Base-by-base conservation (phyloP, 306 rosid genomes). In the Sophora flavescens region DNA sequence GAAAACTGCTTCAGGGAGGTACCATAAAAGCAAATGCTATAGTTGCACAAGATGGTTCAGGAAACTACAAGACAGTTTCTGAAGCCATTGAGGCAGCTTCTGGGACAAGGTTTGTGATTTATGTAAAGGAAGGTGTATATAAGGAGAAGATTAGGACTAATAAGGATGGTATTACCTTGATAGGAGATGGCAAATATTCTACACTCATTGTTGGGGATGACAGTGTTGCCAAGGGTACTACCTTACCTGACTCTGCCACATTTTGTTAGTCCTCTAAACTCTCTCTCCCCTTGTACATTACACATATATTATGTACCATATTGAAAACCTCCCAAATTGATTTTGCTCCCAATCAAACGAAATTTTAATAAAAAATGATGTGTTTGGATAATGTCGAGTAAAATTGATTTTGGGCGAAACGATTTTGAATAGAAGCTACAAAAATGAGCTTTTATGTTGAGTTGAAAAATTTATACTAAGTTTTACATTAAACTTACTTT, bases 21-120 rank as follows among this genome's bases (percentile, higher is more conserved):
- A 39, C 76, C n/a, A 26, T 83, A 52, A 72, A 75, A 28, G 87
- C 89, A 2, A 68, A 87, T 57, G 91, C 38, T 0, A 44, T 85
- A 9, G 91, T 87, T 13, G 89, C 89, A 2, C 63, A 83, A 68
- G 89, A 85, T 51, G 89, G 89, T 17, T 59, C 89, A 1, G 91
- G 89, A 16, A 45, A 87, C 71, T 87, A 83, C 13, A 17, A 8
- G 42, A 87, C 86, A 2, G 66, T 87, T 36, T 83, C 87, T n/a
- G 87, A 87, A 44, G 91, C 91, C 3, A 75, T 87, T 12, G 3
- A 56, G 2, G 89, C 87, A 13, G 89, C 91, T 52, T 54, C 89
- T 0, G 87, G 91, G 1, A 45, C 48, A 6, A 42, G 83, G 64
- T 87, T 87, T 68, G 91, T 85, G 86, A 87, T 87, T 78, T 77